Base-by-base conservation (phyloP, 768 basidiomycete genomes). In the Termitomyces sp. region DNA sequence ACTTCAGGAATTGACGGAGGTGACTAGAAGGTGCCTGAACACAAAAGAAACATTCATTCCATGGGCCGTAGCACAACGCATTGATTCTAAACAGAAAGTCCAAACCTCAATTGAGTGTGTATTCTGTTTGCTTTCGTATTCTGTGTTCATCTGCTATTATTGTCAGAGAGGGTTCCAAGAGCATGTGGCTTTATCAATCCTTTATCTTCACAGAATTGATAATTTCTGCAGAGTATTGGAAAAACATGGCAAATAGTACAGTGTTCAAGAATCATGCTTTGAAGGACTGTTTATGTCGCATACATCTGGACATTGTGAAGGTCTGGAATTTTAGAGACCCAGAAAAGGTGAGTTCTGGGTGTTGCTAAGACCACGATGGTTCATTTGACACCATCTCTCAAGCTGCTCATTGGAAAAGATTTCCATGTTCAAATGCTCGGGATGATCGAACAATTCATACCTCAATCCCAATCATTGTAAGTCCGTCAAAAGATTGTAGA, bases 311-410 rank as follows among this genome's bases (percentile, higher is more conserved):
- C 43, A 67, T 67, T 21, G 52, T 66, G 19, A 47, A 57, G 26
- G 54, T 62, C 21, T 67, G 66, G 66, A 69, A 69, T 58, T 68
- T 70, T 48, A 37, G 55, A n/a, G 63, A 66, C 52, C 65, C 61
- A 8, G 17, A 53, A 26, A 41, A 46, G 31, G 65, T 65, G 42
- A 55, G 40, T 38, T 19, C 7, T 10, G n/a, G 30, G 23, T 11
- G n/a, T n/a, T 21, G 44, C 26, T 2, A 23, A 23, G 23, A 23
- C 23, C 23, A 23, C 23, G 23, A 23, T 23, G 23, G 38, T 28
- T 19, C 5, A 47, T 15, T 12, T 50, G 30, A 50, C 19, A 17
- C 17, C 28, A 17, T 40, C 3, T 14, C 44, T 17, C 11, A 50
- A 56, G 55, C 40, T 56, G 15, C 47, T 56, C n/a, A 14, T 30